Evolutionary conservation across 306 rosid species (phyloP), one percentile per base, ranked within the genome.

Genomic region (Oxytropis ochrocephala): DNA sequence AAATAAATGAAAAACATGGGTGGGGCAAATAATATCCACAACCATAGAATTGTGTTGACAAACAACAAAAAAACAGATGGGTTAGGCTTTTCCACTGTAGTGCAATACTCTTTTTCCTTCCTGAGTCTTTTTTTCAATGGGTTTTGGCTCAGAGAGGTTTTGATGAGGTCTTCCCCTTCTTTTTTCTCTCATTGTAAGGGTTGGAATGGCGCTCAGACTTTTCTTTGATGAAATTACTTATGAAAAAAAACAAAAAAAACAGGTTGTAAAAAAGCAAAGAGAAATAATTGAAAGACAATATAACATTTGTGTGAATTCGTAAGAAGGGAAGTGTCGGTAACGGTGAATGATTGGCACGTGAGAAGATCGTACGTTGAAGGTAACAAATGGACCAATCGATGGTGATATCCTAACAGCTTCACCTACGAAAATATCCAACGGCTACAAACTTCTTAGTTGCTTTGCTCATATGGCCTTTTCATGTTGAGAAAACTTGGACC

Each of bases 341-440:
- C 8, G 69, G 19, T 24, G 24, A 35, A 67, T 67, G 63, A 63
- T 51, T 57, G 43, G 64, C 88, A 75, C 59, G 79, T 75, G 82
- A 62, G 70, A 64, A 49, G 13, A 49, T 27, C 74, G 75, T 75
- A 64, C 52, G 73, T 64, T 75, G 38, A 63, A 62, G 63, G 77
- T 48, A 62, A 67, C 24, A 50, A 36, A 75, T 75, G 81, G 82
- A 73, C 89, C 83, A 69, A 78, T 24, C 10, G 87, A 83, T 75
- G 59, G 29, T 14, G 95, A 85, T 79, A 83, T 77, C 51, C 70
- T 72, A 83, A 85, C 87, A 75, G 77, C 85, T 60, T 11, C 50
- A 68, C 67, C 69, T 18, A 42, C 0, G 21, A 52, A 24, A 24
- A 24, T 66, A 70, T 21, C 77, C 77, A 79, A 79, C 70, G 18